Evolutionary conservation across 352 stramenopile genomes (phyloP).

Genomic region (Hyphochytrium catenoides): DNA sequence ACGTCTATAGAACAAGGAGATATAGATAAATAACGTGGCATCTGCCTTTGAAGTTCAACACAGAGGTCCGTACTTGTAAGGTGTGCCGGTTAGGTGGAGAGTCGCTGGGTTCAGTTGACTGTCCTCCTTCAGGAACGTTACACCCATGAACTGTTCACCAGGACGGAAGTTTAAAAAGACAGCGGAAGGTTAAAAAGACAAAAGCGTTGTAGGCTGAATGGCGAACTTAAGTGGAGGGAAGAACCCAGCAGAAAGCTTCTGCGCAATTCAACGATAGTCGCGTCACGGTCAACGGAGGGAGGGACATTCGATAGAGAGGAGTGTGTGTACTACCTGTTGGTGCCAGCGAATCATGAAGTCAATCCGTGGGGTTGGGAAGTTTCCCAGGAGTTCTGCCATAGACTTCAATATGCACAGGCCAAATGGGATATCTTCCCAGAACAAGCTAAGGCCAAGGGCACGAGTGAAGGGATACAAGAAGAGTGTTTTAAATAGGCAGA

Average conservation of each 20-base stretch:
- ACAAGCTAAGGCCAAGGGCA: conserved; percentile 18
- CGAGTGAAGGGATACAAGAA: neutral
- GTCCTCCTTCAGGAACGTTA: conserved; percentile 55
- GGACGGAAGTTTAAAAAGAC: no score
- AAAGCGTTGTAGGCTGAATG: neutral
- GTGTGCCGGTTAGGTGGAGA: conserved; percentile 56
- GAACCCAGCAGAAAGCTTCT: no score
- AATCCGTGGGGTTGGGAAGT: conserved; percentile 71
- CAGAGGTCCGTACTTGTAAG: conserved; percentile 21
- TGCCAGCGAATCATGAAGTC: conserved; percentile 83
- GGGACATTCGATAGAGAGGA: no score
- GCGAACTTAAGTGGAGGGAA: no score
- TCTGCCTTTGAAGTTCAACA: neutral
- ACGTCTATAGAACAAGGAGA: no score
- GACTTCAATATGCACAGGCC: conserved; percentile 77
- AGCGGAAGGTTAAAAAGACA: neutral
- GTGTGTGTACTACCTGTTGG: conserved; percentile 21
- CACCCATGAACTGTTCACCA: conserved; percentile 66
- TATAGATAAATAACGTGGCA: no score
- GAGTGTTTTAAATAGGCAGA: neutral
- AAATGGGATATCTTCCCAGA: conserved; percentile 78
- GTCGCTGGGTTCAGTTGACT: conserved; percentile 64
- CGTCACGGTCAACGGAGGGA: no score
- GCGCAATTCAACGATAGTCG: no score
- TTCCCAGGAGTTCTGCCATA: conserved; percentile 71